Evolutionary conservation across 129 eudicot genomes (phyloP).

Genomic region (Arctium lappa): DNA sequence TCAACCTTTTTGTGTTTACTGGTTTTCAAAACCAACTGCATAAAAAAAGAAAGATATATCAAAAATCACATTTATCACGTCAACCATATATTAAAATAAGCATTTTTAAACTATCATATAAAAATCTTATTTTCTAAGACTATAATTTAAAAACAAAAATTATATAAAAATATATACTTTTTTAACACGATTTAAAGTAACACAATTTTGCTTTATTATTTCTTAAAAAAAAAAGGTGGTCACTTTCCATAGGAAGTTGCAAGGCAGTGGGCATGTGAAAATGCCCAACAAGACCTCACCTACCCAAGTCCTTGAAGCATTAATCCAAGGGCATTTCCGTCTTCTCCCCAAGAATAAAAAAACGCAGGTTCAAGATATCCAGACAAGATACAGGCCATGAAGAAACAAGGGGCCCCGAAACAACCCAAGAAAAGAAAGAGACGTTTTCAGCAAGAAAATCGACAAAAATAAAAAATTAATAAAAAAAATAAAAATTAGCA

Average conservation of each 20-base stretch:
- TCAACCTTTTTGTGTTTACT: too few species aligned
- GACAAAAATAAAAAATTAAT: not conserved
- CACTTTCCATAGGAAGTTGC: slow-evolving; percentile 27
- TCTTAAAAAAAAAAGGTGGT: not conserved
- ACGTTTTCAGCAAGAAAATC: slow-evolving; percentile 25
- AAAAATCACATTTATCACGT: not conserved
- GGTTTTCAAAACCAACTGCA: too few species aligned
- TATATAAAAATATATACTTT: not conserved
- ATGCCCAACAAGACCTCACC: slow-evolving; percentile 27
- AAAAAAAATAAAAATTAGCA: not conserved
- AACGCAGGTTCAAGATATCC: slow-evolving; percentile 14
- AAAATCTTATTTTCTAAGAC: not conserved
- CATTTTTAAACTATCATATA: too few species aligned
- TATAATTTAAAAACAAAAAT: not conserved
- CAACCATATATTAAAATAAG: not conserved
- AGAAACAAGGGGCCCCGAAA: slow-evolving; percentile 21
- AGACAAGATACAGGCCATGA: slow-evolving; percentile 27
- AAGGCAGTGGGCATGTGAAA: slow-evolving; percentile 27
- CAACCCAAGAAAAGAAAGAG: slow-evolving; percentile 14
- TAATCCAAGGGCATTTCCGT: slow-evolving; percentile 14
- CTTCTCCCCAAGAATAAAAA: not conserved
- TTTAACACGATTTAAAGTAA: not conserved
- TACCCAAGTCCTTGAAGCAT: not conserved
- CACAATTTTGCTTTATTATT: not conserved
- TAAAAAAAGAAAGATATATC: too few species aligned